Evolutionary conservation across 768 basidiomycete genomes (phyloP), one percentile per base, ranked within the genome.

Genomic region (Naematelia aurantialba): DNA sequence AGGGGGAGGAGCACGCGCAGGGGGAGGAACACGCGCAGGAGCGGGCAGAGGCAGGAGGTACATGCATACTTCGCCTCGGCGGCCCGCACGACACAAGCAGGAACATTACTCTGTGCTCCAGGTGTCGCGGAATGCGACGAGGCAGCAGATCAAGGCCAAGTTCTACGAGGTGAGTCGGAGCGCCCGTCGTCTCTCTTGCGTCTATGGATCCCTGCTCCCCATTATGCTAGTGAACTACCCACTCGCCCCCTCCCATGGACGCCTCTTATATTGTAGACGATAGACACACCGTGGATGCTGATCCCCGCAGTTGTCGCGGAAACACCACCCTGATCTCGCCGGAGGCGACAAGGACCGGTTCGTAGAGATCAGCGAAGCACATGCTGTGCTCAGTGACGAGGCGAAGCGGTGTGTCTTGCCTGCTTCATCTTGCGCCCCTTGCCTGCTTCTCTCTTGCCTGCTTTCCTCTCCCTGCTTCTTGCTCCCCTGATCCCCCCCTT

Each of bases 91-190:
- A 39, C 34, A 39, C 34, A 39, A 39, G 17, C 34, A 39, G 17
- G 34, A 39, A 39, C 34, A 39, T 39, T 39, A 39, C 17, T 39
- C 34, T 17, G 17, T 39, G 8, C 34, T 39, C 17, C 34, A 39
- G 34, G 17, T 77, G 21, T 60, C 61, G 1, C 62, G 53, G 56
- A 68, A 61, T 30, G 68, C 70, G 26, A 73, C 69, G 1, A 75
- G 69, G 55, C 65, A 73, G 60, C 74, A 77, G 52, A 62, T 77
- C 56, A 77, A 77, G 58, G 72, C 73, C 12, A 66, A 60, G 44
- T 77, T 75, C 56, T 77, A 77, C 58, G 76, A 75, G 69, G 75
- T 76, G 52, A 59, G 73, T 64, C n/a, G n/a, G n/a, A n/a, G n/a
- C 11, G 13, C 45, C 24, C 46, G 5, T 14, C 34, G 48, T 13